phyloP scores from a whole-genome alignment of 176 grass and related monocot genomes.

The Carex cristatella region DNA sequence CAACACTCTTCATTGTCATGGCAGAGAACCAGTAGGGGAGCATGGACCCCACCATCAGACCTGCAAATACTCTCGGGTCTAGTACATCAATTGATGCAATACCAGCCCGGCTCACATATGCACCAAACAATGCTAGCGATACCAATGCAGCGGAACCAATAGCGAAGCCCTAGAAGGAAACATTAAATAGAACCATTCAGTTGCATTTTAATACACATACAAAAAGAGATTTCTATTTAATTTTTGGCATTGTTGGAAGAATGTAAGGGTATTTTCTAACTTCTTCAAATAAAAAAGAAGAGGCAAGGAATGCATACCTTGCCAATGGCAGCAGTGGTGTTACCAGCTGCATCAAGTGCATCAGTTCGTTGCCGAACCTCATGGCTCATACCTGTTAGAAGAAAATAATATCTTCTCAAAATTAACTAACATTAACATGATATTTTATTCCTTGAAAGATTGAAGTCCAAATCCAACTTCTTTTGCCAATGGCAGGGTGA shows the following conservation, averaged over 20 bases:
- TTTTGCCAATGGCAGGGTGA: neutral
- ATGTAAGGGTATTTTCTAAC: neutral
- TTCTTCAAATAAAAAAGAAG: neutral
- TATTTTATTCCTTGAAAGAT: neutral
- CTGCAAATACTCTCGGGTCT: constrained; percentile 52
- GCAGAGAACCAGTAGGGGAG: constrained; percentile 93
- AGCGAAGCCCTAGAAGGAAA: constrained; percentile 46
- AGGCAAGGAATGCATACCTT: constrained; percentile 32
- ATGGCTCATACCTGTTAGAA: constrained; percentile 26
- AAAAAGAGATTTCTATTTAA: neutral
- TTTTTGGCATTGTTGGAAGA: constrained; percentile 1
- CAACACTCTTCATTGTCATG: constrained; percentile 81
- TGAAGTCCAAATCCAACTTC: neutral
- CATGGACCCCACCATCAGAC: constrained; percentile 68
- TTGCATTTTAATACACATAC: neutral
- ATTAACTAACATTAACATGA: neutral
- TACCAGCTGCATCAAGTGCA: constrained; percentile 74
- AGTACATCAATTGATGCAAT: constrained; percentile 44
- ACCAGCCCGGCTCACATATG: constrained; percentile 66
- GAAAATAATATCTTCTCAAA: neutral
- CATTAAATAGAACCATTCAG: neutral
- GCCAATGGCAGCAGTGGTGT: constrained; percentile 78
- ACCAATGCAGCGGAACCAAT: constrained; percentile 81
- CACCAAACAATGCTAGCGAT: constrained; percentile 71
- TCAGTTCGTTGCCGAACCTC: constrained; percentile 41